Percentiles rank a stretch among this genome's conserved stretches.
Conservation (phyloP, 2,329 filamentous ascomycete species). For the Gaeumannomyces tritici region DNA sequence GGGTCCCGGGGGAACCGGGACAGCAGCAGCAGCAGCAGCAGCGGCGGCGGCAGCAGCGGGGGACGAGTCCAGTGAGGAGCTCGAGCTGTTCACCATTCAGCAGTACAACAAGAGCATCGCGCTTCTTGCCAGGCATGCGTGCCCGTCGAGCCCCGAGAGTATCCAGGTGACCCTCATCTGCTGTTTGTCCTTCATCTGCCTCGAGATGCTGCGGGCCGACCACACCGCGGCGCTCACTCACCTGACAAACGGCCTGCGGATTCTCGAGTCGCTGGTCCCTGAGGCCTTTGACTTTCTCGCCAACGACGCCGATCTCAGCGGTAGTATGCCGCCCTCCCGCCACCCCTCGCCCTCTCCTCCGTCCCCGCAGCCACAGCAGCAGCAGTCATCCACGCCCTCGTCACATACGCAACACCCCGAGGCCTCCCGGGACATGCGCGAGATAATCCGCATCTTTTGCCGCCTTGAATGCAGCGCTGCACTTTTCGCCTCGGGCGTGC, state of each 20-base stretch:
- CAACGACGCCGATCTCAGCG: constrained; percentile 2
- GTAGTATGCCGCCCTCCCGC: not conserved
- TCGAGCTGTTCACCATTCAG: constrained; percentile 26
- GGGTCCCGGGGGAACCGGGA: too few species aligned
- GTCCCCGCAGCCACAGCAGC: not conserved
- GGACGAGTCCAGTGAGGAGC: constrained; percentile 11
- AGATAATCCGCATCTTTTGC: constrained; percentile 16
- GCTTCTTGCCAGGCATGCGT: constrained; percentile 17
- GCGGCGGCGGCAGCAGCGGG: not conserved
- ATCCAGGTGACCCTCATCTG: constrained; percentile 16
- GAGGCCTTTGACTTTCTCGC: constrained; percentile 11
- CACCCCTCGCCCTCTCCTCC: not conserved
- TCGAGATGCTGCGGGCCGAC: constrained; percentile 16
- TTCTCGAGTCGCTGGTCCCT: constrained; percentile 13
- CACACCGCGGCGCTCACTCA: constrained; percentile 14
- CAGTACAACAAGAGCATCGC: constrained; percentile 28
- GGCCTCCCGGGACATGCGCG: constrained; percentile 10
- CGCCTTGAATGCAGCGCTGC: constrained; percentile 14
- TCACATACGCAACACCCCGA: not conserved
- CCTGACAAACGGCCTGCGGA: constrained; percentile 17
- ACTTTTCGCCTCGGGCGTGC: constrained; percentile 14
- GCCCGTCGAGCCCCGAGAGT: constrained; percentile 13
- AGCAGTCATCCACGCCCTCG: not conserved
- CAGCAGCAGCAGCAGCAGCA: not conserved
- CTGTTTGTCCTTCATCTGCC: constrained; percentile 18